Evolutionary conservation across 768 basidiomycete species (phyloP), one percentile per base, ranked within the genome.

Genomic region (Naganishia onofrii): DNA sequence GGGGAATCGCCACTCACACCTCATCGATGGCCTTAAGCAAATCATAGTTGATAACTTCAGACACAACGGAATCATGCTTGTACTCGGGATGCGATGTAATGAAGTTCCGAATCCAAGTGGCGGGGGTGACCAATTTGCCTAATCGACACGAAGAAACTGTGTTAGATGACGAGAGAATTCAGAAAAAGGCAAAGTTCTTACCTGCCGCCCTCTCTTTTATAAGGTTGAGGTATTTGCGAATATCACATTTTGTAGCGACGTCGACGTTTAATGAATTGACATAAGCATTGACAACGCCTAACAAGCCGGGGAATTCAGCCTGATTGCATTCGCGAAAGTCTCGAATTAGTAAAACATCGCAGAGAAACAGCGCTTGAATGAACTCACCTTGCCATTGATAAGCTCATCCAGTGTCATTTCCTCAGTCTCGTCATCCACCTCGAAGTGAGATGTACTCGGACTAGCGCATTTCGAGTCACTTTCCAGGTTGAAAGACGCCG

Each of bases 381-480:
- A 36, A 29, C 83, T 63, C 70, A 89, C 90, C 86, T 91, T 90
- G n/a, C 96, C 96, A 74, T 90, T 92, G 81, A 99, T 89, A 63
- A 98, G 91, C 82, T 97, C 92, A 71, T 91, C 83, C 80, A 97
- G 85, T 0, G 90, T 87, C 89, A 95, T 93, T 78, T 95, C 92
- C 75, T 88, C 91, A 72, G 92, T 94, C 80, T 97, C 93, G 8
- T 91, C 60, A 44, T 63, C 60, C 7, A 34, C 31, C 32, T 63
- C 60, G 28, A 63, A 63, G 15, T n/a, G 23, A 29, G 60, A 46
- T 26, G 28, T 29, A 26, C 17, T 42, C 42, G 60, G 60, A 19
- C 60, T 63, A n/a, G 60, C n/a, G 26, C 60, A 46, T 36, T 42
- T 44, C 15, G 60, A 63, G 3, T 63, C 38, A 42, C 42, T 42